Percentiles rank a stretch among this genome's conserved stretches.
Evolutionary conservation across 2,329 filamentous ascomycete species (phyloP).

Genomic region (Aspergillus ustus): DNA sequence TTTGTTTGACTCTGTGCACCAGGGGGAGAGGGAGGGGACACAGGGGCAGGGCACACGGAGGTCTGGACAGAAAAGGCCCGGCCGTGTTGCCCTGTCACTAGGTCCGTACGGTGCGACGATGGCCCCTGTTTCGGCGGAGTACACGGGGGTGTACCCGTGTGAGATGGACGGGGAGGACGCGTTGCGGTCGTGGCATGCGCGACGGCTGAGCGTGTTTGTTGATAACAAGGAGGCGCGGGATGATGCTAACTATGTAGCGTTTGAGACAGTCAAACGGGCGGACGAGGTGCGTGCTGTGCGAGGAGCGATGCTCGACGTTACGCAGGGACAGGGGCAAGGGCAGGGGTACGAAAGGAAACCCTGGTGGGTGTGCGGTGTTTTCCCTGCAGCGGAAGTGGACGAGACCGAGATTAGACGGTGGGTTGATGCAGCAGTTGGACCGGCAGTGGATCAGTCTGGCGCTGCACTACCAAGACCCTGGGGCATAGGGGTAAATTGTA

Average conservation of each 20-base stretch:
- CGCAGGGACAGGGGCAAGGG: slow-evolving; percentile 1
- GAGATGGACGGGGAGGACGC: slow-evolving; percentile 50
- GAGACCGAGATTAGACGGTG: slow-evolving; percentile 54
- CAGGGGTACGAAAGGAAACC: slow-evolving; percentile 30
- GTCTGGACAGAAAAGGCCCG: background rate
- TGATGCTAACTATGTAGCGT: slow-evolving; percentile 60
- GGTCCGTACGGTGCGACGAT: slow-evolving; percentile 72
- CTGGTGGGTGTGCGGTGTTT: slow-evolving; percentile 69
- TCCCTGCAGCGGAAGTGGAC: slow-evolving; percentile 56
- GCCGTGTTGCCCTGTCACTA: slow-evolving; percentile 58
- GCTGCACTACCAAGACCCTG: slow-evolving; percentile 50
- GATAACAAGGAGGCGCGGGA: slow-evolving; percentile 23
- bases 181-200: slow-evolving; percentile 62
- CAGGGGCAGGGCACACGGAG: background rate
- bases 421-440: slow-evolving; percentile 43
- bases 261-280: slow-evolving; percentile 68
- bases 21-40: background rate
- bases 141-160: slow-evolving; percentile 64
- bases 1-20: background rate
- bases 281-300: slow-evolving; percentile 66
- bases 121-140: slow-evolving; percentile 66
- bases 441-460: background rate
- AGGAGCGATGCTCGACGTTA: slow-evolving; percentile 41
- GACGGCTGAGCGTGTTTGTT: slow-evolving; percentile 59
- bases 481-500: slow-evolving; percentile 72